These are phyloP conservation scores for Candida caryicola DNA, from an alignment of 805 yeast species.

Conservation along the genomic window DNA sequence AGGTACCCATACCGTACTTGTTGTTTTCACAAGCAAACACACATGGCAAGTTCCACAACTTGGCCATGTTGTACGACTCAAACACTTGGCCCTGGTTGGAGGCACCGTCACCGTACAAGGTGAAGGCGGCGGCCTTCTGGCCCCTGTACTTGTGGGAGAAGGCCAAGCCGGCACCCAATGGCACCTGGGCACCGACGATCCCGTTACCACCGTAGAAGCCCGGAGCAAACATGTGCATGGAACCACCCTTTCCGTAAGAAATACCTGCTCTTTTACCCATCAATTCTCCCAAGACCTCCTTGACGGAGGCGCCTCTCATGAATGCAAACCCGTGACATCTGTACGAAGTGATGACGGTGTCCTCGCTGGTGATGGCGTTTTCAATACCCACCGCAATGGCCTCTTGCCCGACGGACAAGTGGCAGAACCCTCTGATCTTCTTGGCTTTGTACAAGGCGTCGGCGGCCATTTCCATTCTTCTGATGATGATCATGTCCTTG, in stretches of 20 bases:
- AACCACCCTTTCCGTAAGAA: constrained; percentile 97
- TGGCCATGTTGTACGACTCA: constrained; percentile 98
- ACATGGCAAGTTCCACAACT: constrained; percentile 94
- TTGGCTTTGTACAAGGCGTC: constrained; percentile 98
- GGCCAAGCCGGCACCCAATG: constrained; percentile 97
- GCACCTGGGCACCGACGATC: constrained; percentile 99
- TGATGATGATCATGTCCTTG: constrained; percentile 89
- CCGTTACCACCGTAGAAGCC: constrained; percentile 99
- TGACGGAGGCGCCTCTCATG: constrained; percentile 92
- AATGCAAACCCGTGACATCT: constrained; percentile 98
- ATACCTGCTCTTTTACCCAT: constrained; percentile 97
- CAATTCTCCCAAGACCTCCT: constrained; percentile 88
- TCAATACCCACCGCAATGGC: constrained; percentile 99
- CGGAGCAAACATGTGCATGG: constrained; percentile 97
- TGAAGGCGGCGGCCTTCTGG: constrained; percentile 74
- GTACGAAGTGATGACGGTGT: constrained; percentile 92
- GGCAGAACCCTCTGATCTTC: constrained; percentile 98
- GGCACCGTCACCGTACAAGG: constrained; percentile 98
- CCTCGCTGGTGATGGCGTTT: constrained; percentile 81
- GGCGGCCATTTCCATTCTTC: constrained; percentile 99
- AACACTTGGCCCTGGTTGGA: constrained; percentile 99
- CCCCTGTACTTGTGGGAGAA: constrained; percentile 94
- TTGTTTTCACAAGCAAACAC: constrained; percentile 97
- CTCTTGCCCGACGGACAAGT: constrained; percentile 96
- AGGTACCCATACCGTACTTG: constrained; percentile 99